These are phyloP conservation scores for Zasmidium citrigriseum DNA, from an alignment of 2,329 filamentous ascomycete genomes.

Conservation along the genomic window DNA sequence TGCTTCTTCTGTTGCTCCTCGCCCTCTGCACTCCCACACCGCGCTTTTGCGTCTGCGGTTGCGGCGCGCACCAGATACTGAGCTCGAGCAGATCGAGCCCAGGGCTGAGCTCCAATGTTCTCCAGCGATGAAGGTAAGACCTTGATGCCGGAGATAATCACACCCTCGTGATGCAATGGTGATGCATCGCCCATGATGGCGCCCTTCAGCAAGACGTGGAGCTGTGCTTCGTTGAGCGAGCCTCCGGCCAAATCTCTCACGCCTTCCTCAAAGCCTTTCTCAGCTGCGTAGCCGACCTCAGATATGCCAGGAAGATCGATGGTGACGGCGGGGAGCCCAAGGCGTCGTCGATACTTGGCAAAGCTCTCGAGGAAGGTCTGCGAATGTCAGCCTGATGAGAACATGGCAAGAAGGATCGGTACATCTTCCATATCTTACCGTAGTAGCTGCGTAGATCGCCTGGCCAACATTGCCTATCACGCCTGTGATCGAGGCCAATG, in stretches of 20 bases:
- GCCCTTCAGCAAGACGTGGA: slow-evolving; percentile 1
- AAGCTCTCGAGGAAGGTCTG: slow-evolving; percentile 24
- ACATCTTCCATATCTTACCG: too few species aligned
- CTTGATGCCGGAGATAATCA: neutral
- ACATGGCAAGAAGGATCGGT: too few species aligned
- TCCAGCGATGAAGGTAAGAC: too few species aligned
- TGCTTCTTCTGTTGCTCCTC: too few species aligned
- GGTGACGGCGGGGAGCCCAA: slow-evolving; percentile 47
- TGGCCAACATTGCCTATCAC: slow-evolving; percentile 60
- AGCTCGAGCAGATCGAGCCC: too few species aligned
- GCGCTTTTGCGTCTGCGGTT: too few species aligned
- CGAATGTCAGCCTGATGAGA: too few species aligned
- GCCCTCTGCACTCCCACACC: too few species aligned
- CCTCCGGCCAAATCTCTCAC: neutral
- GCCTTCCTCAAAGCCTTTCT: neutral
- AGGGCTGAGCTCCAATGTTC: too few species aligned
- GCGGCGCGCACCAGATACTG: too few species aligned
- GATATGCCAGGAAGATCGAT: slow-evolving; percentile 56
- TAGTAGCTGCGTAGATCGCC: slow-evolving; percentile 55
- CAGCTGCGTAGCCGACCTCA: slow-evolving; percentile 40
- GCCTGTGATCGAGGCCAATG: slow-evolving; percentile 51
- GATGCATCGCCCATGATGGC: slow-evolving; percentile 5
- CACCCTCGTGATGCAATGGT: neutral
- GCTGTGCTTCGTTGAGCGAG: neutral
- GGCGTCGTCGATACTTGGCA: slow-evolving; percentile 36